phyloP scores from a whole-genome alignment of 345 rosid genomes.

The Pistacia vera region DNA sequence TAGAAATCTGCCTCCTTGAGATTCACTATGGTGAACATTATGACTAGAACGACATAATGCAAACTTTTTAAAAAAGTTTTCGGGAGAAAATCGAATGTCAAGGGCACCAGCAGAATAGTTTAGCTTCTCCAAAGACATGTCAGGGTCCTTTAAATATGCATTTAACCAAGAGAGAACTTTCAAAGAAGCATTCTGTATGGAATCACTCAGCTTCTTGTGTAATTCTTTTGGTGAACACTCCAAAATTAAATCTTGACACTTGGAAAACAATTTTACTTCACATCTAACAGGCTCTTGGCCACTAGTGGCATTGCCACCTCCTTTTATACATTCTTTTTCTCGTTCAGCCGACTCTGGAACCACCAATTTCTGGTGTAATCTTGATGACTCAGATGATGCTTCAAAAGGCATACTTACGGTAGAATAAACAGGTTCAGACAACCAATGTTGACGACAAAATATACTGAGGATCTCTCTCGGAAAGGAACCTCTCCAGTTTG shows the following conservation, averaged over 20 bases:
- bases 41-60: slow-evolving; percentile 30
- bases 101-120: slow-evolving; percentile 37
- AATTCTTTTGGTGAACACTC: slow-evolving; percentile 61
- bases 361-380: slow-evolving; percentile 57
- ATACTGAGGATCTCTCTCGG: slow-evolving; percentile 77
- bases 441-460: slow-evolving; percentile 84
- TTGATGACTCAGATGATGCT: slow-evolving; percentile 44
- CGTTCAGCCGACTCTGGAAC: slow-evolving; percentile 34
- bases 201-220: slow-evolving; percentile 70
- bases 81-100: slow-evolving; percentile 39
- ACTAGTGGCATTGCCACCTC: slow-evolving; percentile 26
- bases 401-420: slow-evolving; percentile 37
- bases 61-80: slow-evolving; percentile 47
- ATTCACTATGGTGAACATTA: slow-evolving; percentile 19
- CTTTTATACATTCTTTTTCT: slow-evolving; percentile 35
- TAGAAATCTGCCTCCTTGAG: slow-evolving; percentile 29
- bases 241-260: slow-evolving; percentile 59
- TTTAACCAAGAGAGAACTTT: slow-evolving; percentile 77
- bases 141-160: slow-evolving; percentile 52
- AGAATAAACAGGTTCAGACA: slow-evolving; percentile 75
- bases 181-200: slow-evolving; percentile 72
- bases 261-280: slow-evolving; percentile 69
- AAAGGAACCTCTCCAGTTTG: slow-evolving; percentile 84
- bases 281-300: slow-evolving; percentile 41
- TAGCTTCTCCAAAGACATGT: slow-evolving; percentile 44